Conservation (phyloP, 768 basidiomycete genomes). For the Strobilomyces dryophilus region DNA sequence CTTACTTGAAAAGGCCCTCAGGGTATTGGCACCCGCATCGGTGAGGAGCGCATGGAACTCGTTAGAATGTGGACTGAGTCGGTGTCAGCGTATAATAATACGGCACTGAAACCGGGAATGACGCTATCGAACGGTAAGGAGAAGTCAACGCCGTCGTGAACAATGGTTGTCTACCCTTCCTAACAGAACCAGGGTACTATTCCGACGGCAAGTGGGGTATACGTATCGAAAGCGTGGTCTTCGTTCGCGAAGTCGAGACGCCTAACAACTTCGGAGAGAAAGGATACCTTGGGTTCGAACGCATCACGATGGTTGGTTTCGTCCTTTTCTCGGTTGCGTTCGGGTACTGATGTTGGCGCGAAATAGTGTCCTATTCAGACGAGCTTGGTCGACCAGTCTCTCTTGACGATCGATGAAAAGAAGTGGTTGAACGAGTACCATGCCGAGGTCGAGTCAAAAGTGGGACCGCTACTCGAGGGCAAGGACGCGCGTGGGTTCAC, state of each 20-base stretch:
- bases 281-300: constrained; percentile 82
- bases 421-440: constrained; percentile 87
- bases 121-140: constrained; percentile 75
- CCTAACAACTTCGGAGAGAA: constrained; percentile 76
- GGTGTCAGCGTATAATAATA: constrained; percentile 57
- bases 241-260: constrained; percentile 69
- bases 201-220: constrained; percentile 89
- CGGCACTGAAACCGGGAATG: constrained; percentile 77
- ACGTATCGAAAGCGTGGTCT: constrained; percentile 85
- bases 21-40: constrained; percentile 45
- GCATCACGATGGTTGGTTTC: constrained; percentile 74
- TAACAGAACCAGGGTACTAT: constrained; percentile 84
- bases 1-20: constrained; percentile 43
- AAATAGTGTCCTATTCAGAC: constrained; percentile 78
- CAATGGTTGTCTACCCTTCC: neutral
- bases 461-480: constrained; percentile 50
- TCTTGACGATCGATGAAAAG: constrained; percentile 67
- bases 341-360: neutral
- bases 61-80: neutral
- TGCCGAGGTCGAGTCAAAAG: constrained; percentile 52
- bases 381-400: constrained; percentile 61
- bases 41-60: constrained; percentile 12
- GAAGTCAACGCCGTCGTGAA: neutral
- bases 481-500: constrained; percentile 29
- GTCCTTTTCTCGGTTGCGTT: neutral